Evolutionary conservation across 2,329 filamentous ascomycete species (phyloP), one percentile per base, ranked within the genome.

Genomic region (Rhynchosporium secalis): DNA sequence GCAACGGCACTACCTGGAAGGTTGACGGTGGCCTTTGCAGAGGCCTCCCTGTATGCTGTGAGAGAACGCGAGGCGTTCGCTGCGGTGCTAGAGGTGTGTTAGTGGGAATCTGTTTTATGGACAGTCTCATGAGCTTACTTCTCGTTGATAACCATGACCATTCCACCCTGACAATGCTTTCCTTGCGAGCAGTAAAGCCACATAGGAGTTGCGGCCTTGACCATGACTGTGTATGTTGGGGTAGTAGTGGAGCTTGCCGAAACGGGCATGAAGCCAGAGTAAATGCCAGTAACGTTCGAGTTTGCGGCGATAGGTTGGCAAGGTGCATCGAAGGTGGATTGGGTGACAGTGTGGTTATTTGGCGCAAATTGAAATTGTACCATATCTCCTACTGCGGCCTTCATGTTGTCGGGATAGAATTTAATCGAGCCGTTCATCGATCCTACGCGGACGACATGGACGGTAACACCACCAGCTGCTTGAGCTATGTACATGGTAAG

Each of bases 101-200:
- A 61, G 46, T 62, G 13, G 20, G 5, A n/a, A 20, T 1, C n/a
- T 46, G 20, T 45, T 49, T 4, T 1, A 51, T 36, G 29, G 9
- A 41, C 54, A n/a, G 12, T 29, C n/a, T 13, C 33, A 48, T 20
- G 15, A n/a, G n/a, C 77, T 66, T 86, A 85, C 66, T 87, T 79
- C 63, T 81, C 78, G 40, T 81, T 76, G 47, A 88, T 81, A 20
- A 74, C 72, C 70, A 73, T 70, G 15, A 65, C 65, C 73, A 75
- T 75, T 3, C 73, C 73, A 5, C 58, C 64, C 62, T 92, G 84
- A 76, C 90, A 95, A 78, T 95, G 91, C 72, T 81, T 84, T 51
- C 74, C 86, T 75, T 92, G 87, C 36, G 85, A 86, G 78, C 90
- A 94, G 81, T 89, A 94, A 67, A 90, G 78, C 90, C 91, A 95